phyloP scores from a whole-genome alignment of 2,329 filamentous ascomycete genomes.

The Cladobotryum protrusum region DNA sequence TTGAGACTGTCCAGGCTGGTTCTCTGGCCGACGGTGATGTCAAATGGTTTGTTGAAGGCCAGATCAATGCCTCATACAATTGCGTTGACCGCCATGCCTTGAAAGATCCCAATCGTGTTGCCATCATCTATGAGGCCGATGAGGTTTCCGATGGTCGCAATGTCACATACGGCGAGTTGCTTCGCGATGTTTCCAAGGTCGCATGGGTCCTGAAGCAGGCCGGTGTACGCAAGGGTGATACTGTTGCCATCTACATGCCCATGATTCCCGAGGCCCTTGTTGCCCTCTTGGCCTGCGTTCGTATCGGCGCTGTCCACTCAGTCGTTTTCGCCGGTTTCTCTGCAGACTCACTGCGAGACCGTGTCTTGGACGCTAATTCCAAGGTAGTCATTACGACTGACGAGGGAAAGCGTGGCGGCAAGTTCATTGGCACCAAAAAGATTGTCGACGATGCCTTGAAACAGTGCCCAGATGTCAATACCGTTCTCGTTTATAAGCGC shows the following conservation, averaged over 20 bases:
- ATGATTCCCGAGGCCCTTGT: slow-evolving; percentile 97
- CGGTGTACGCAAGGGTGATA: slow-evolving; percentile 95
- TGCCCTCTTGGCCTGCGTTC: slow-evolving; percentile 81
- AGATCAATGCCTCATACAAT: slow-evolving; percentile 94
- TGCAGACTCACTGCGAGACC: slow-evolving; percentile 89
- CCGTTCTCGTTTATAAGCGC: slow-evolving; percentile 88
- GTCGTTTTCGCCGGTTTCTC: slow-evolving; percentile 98
- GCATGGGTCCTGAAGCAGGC: slow-evolving; percentile 88
- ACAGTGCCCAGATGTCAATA: slow-evolving; percentile 82
- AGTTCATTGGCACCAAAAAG: slow-evolving; percentile 96
- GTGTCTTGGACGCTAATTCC: slow-evolving; percentile 82
- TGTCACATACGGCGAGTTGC: slow-evolving; percentile 87
- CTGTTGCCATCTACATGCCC: slow-evolving; percentile 92
- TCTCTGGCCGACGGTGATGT: slow-evolving; percentile 73
- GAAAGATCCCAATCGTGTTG: slow-evolving; percentile 85
- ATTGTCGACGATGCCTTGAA: slow-evolving; percentile 97
- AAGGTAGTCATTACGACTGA: slow-evolving; percentile 96
- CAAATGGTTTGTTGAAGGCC: slow-evolving; percentile 92
- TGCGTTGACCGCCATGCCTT: slow-evolving; percentile 95
- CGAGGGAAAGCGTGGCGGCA: slow-evolving; percentile 96
- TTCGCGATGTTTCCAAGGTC: slow-evolving; percentile 82
- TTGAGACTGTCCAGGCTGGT: slow-evolving; percentile 79
- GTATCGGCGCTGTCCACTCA: slow-evolving; percentile 94
- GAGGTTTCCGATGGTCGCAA: slow-evolving; percentile 80
- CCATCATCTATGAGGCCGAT: slow-evolving; percentile 98